phyloP scores from a whole-genome alignment of 2,329 filamentous ascomycete species.

The Botrytis sinoallii region DNA sequence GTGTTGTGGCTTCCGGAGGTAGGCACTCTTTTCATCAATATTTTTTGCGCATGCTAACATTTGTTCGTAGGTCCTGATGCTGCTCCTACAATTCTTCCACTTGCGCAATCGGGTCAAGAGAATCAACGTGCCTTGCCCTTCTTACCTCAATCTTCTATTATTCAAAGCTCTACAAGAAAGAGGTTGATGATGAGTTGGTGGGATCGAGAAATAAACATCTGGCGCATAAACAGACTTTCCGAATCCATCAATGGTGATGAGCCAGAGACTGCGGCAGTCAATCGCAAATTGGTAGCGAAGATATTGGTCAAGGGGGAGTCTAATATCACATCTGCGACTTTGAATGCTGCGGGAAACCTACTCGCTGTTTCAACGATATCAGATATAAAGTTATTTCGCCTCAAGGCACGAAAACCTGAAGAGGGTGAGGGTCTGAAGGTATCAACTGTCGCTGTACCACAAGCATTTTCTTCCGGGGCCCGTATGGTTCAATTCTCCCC shows the following conservation, averaged over 20 bases:
- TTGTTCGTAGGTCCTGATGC: constrained; percentile 71
- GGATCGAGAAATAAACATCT: constrained; percentile 83
- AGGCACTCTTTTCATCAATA: constrained; percentile 36
- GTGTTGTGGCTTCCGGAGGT: constrained; percentile 90
- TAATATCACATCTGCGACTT: constrained; percentile 72
- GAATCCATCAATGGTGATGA: constrained; percentile 34
- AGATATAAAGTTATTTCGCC: constrained; percentile 73
- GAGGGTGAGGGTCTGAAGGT: constrained; percentile 63
- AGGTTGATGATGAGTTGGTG: constrained; percentile 88
- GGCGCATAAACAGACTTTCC: constrained; percentile 51
- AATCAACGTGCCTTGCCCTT: constrained; percentile 79
- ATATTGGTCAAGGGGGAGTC: constrained; percentile 72
- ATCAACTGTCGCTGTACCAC: constrained; percentile 64
- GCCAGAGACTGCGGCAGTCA: constrained; percentile 45
- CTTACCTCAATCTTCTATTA: constrained; percentile 73
- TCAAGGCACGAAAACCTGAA: constrained; percentile 52
- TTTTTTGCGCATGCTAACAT: constrained; percentile 31
- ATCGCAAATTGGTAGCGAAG: constrained; percentile 65
- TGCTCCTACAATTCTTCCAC: constrained; percentile 74
- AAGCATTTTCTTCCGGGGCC: constrained; percentile 61
- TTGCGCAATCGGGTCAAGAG: constrained; percentile 74
- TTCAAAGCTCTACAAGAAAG: constrained; percentile 69
- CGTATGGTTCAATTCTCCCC: constrained; percentile 67
- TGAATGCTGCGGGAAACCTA: constrained; percentile 69
- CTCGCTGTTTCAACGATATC: constrained; percentile 73